phyloP scores from a whole-genome alignment of 805 yeast species.

The Starmerella potacharoeniae region DNA sequence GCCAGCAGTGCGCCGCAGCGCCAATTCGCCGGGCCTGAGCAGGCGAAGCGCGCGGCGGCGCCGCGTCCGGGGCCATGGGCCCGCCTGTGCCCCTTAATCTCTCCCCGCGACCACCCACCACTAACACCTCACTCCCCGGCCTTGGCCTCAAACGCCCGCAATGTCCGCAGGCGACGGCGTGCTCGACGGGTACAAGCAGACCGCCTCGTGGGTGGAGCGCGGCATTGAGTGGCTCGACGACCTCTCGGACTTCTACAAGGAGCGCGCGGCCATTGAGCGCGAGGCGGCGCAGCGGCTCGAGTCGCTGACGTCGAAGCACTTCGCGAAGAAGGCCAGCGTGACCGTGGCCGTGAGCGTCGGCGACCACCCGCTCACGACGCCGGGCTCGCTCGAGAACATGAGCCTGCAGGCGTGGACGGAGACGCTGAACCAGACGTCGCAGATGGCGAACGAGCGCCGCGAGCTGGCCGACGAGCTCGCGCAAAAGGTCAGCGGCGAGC shows the following conservation, averaged over 20 bases:
- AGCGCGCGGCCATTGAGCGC: slow-evolving; percentile 67
- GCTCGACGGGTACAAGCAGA: slow-evolving; percentile 64
- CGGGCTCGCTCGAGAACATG: slow-evolving; percentile 88
- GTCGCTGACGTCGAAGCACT: slow-evolving; percentile 53
- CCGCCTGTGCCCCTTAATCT: neutral
- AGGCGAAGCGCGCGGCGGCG: too few relatives aligned
- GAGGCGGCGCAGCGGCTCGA: slow-evolving; percentile 67
- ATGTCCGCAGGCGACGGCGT: slow-evolving; percentile 21
- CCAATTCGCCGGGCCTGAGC: too few relatives aligned
- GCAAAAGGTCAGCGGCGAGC: slow-evolving; percentile 48
- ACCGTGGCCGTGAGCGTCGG: slow-evolving; percentile 74
- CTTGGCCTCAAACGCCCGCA: neutral
- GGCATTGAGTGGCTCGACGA: slow-evolving; percentile 69
- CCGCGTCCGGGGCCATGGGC: too few relatives aligned
- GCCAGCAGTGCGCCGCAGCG: too few relatives aligned
- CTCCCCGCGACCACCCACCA: neutral
- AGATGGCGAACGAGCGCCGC: slow-evolving; percentile 54
- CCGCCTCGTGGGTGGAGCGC: slow-evolving; percentile 61
- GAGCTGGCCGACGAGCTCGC: slow-evolving; percentile 50
- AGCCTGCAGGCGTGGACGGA: slow-evolving; percentile 84
- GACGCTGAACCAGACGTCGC: slow-evolving; percentile 71
- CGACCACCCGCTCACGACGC: slow-evolving; percentile 78
- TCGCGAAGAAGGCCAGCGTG: slow-evolving; percentile 61
- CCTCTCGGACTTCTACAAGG: slow-evolving; percentile 70
- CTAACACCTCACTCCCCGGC: neutral